Percentiles rank a stretch among this genome's conserved stretches.
Evolutionary conservation across 805 yeast genomes (phyloP).

Genomic region (Saccharomycopsis selenospora): DNA sequence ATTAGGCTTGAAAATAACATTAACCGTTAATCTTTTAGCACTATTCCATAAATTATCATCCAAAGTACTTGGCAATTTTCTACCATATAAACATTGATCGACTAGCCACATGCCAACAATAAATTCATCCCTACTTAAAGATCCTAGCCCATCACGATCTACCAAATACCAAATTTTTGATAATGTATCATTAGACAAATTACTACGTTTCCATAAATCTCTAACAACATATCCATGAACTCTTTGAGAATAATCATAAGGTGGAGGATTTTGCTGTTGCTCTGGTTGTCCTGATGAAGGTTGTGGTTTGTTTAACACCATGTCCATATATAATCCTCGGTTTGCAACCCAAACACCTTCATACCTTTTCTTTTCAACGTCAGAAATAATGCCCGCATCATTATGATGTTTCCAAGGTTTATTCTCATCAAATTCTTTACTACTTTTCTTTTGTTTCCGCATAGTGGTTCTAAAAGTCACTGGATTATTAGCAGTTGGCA

Average conservation of each 20-base stretch:
- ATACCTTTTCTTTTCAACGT: constrained; percentile 75
- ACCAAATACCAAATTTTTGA: constrained; percentile 67
- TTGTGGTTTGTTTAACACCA: constrained; percentile 3
- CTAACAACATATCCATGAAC: constrained; percentile 45
- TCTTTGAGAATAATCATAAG: constrained; percentile 23
- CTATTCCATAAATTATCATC: constrained; percentile 75
- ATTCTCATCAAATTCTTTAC: constrained; percentile 63
- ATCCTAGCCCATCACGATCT: constrained; percentile 59
- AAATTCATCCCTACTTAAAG: constrained; percentile 72
- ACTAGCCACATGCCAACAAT: constrained; percentile 97
- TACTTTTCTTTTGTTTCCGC: constrained; percentile 20
- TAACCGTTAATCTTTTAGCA: constrained; percentile 44
- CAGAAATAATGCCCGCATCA: constrained; percentile 44
- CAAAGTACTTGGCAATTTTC: constrained; percentile 72
- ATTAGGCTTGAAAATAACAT: constrained; percentile 25
- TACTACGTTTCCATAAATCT: constrained; percentile 75
- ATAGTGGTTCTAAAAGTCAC: constrained; percentile 19
- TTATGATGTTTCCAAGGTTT: constrained; percentile 92
- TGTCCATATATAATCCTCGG: constrained; percentile 52
- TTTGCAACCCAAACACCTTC: constrained; percentile 94
- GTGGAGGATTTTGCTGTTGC: constrained; percentile 33
- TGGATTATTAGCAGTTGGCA: constrained; percentile 6
- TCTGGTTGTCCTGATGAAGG: not conserved
- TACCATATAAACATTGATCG: constrained; percentile 91
- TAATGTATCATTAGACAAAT: constrained; percentile 55